Percentiles rank a stretch among this genome's conserved stretches.
Conservation (phyloP, 768 basidiomycete genomes). For the Tricholoma sp. region DNA sequence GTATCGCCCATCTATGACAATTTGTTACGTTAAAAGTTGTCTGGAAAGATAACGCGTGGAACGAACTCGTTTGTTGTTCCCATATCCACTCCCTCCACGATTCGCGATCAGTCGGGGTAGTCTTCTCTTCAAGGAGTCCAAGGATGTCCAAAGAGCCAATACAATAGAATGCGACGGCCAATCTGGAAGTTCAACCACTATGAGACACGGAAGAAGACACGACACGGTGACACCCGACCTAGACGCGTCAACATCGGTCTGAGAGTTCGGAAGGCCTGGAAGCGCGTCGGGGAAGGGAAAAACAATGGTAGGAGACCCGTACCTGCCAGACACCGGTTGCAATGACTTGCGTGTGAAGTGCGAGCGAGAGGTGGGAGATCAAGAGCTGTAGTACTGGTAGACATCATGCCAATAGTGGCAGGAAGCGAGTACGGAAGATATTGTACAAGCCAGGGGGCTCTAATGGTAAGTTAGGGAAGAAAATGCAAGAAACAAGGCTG, state of each 20-base stretch:
- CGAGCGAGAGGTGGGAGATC: constrained; percentile 34
- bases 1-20: constrained; percentile 42
- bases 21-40: neutral
- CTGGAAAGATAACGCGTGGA: constrained; percentile 6
- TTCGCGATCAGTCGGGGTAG: constrained; percentile 46
- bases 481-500: neutral
- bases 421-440: neutral
- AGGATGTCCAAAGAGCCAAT: constrained; percentile 80
- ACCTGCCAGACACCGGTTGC: constrained; percentile 60
- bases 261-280: constrained; percentile 58
- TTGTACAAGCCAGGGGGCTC: neutral
- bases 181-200: constrained; percentile 35
- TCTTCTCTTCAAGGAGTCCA: constrained; percentile 42
- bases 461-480: neutral
- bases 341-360: constrained; percentile 58
- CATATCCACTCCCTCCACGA: constrained; percentile 85
- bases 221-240: constrained; percentile 37
- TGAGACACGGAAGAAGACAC: constrained; percentile 7
- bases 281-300: neutral
- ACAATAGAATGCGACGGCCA: constrained; percentile 87
- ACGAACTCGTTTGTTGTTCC: constrained; percentile 68
- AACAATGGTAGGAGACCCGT: constrained; percentile 1
- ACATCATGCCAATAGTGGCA: too few species aligned
- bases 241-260: constrained; percentile 66
- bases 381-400: too few species aligned